Evolutionary conservation across 2,329 filamentous ascomycete genomes (phyloP).

Genomic region (Cladosporium sphaerospermum): DNA sequence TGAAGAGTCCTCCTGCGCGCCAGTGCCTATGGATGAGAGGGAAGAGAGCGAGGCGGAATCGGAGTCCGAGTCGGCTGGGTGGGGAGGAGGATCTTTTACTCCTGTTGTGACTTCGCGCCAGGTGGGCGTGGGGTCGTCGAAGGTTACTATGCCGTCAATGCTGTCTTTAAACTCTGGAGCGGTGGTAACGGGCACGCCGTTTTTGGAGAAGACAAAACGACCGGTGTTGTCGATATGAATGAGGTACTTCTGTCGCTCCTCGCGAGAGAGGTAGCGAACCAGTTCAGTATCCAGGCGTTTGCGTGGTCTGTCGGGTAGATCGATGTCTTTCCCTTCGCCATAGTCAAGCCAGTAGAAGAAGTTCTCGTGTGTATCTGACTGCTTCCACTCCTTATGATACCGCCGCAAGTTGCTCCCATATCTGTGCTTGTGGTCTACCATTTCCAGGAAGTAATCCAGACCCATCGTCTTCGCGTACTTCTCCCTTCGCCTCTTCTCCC

Average conservation of each 20-base stretch:
- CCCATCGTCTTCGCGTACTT: slow-evolving; percentile 74
- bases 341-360: slow-evolving; percentile 93
- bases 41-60: slow-evolving; percentile 23
- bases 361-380: slow-evolving; percentile 68
- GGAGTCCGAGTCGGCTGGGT: slow-evolving; percentile 19
- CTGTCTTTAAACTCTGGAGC: slow-evolving; percentile 71
- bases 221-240: slow-evolving; percentile 70
- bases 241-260: slow-evolving; percentile 75
- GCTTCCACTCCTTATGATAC: slow-evolving; percentile 83
- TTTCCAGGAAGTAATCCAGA: slow-evolving; percentile 75
- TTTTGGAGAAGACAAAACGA: slow-evolving; percentile 80
- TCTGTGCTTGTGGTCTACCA: slow-evolving; percentile 67
- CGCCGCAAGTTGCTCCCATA: slow-evolving; percentile 76
- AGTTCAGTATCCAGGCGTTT: slow-evolving; percentile 69
- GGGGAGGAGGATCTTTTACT: slow-evolving; percentile 19
- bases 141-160: slow-evolving; percentile 54
- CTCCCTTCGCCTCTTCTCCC: slow-evolving; percentile 52
- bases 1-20: slow-evolving; percentile 55
- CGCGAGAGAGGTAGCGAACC: slow-evolving; percentile 75
- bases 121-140: slow-evolving; percentile 38
- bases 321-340: slow-evolving; percentile 65
- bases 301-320: slow-evolving; percentile 66
- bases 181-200: slow-evolving; percentile 70
- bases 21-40: slow-evolving; percentile 36
- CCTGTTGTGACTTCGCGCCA: slow-evolving; percentile 34